Conservation (phyloP, 225 moss, liverwort and hornwort genomes). For the Thuidium tamariscinum region DNA sequence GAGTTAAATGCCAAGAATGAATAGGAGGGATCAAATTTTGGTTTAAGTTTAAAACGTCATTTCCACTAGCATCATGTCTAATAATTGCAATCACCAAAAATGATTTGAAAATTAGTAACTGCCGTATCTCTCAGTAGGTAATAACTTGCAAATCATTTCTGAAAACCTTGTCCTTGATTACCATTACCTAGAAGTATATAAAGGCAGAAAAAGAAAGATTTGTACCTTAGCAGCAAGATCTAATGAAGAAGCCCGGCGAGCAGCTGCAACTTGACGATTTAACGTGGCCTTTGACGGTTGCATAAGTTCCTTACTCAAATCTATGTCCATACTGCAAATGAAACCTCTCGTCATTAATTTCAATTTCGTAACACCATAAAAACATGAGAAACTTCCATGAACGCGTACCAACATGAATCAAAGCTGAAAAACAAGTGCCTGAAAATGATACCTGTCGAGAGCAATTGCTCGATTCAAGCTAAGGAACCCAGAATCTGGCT, state of each 20-base stretch:
- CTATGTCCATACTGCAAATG: constrained; percentile 74
- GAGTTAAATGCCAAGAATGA: neutral
- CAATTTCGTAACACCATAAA: neutral
- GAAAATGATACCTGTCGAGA: constrained; percentile 53
- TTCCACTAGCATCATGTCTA: neutral
- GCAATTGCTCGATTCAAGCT: constrained; percentile 78
- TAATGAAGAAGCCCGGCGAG: constrained; percentile 21
- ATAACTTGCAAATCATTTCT: neutral
- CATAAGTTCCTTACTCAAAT: constrained; percentile 77
- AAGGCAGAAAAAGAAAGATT: neutral
- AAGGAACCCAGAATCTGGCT: constrained; percentile 80
- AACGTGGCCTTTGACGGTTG: constrained; percentile 80
- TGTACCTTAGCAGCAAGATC: constrained; percentile 22
- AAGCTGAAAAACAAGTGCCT: neutral
- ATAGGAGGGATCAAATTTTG: neutral
- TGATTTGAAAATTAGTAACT: neutral
- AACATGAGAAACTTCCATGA: neutral
- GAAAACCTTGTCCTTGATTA: neutral
- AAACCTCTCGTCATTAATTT: neutral
- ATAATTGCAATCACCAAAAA: neutral
- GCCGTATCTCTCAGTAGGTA: neutral
- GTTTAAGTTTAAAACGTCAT: neutral
- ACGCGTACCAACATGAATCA: neutral
- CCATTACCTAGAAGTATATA: neutral
- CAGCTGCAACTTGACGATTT: constrained; percentile 76